Base-by-base conservation (phyloP, 176 grass and related monocot species). In the Oryza glaberrima region DNA sequence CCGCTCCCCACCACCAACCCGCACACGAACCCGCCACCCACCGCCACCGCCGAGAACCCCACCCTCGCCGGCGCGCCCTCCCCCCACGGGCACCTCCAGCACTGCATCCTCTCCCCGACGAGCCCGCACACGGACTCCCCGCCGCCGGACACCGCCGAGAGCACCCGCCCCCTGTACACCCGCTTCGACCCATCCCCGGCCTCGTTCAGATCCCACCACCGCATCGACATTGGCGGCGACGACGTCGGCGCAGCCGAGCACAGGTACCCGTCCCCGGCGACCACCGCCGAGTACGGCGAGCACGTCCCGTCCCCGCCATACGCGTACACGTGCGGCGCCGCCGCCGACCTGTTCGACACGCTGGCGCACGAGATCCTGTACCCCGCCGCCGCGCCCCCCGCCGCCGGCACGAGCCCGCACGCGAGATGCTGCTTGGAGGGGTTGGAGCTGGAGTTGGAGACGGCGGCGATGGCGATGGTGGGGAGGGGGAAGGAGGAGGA, bases 211-310 rank as follows among this genome's bases (percentile, higher is more conserved):
- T 85, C 87, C 96, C 96, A 98, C 96, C 96, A 98, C 32, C 81
- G 82, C 96, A 98, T 86, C 11, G 90, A 83, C 77, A 90, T 88
- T 23, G 26, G 19, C 6, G 13, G 81, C 12, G 69, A 48, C 0
- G 40, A 54, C 0, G 61, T 86, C 12, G 85, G 85, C 0, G 76
- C 82, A 9, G 90, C 52, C 3, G 70, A 85, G 80, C 96, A 98
- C 67, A 98, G 83, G 77, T 94, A 98, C 1, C 93, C 93, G 76
- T 98, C 81, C n/a, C 96, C 96, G 48, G 91, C 87, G 72, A 92
- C 91, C 73, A 98, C 6, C 60, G 93, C 91, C 0, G 91, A 74
- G 64, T 88, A 95, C 11, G 85, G 69, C 51, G 93, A 9, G 49
- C 6, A 25, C 2, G 43, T 40, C 4, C 73, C 48, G 9, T 47